These are phyloP conservation scores for Triticum turgidum DNA, from an alignment of 176 grass and related monocot genomes.

Conservation along the genomic window DNA sequence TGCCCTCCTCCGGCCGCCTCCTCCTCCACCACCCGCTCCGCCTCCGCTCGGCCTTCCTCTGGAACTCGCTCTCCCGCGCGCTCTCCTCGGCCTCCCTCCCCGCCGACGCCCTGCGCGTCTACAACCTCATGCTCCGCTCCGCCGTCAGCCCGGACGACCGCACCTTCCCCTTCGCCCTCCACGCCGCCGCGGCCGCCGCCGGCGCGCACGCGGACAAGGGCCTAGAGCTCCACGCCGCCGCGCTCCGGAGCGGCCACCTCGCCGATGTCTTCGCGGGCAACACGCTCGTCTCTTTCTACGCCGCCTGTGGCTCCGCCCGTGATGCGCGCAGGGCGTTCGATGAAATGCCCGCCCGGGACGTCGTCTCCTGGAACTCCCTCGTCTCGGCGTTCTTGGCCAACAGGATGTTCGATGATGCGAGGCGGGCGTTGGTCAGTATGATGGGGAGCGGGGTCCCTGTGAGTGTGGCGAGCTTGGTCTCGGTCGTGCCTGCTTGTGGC, in stretches of 20 bases:
- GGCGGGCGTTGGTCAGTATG: constrained; percentile 33
- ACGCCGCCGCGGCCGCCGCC: constrained; percentile 38
- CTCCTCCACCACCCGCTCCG: constrained; percentile 46
- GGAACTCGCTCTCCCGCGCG: constrained; percentile 84
- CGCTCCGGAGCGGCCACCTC: constrained; percentile 44
- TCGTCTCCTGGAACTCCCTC: constrained; percentile 81
- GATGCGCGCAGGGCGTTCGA: constrained; percentile 54
- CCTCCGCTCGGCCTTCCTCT: constrained; percentile 55
- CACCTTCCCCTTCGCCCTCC: constrained; percentile 72
- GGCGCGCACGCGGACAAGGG: constrained; percentile 40
- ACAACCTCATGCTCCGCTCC: constrained; percentile 55
- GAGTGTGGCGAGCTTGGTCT: constrained; percentile 62
- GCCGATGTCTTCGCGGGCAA: constrained; percentile 65
- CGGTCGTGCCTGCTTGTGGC: constrained; percentile 62
- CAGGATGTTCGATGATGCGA: constrained; percentile 36
- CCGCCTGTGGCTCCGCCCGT: constrained; percentile 8
- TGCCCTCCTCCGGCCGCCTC: constrained; percentile 45
- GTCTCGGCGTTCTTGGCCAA: constrained; percentile 47
- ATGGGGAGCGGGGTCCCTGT: constrained; percentile 36
- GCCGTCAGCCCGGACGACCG: constrained; percentile 55
- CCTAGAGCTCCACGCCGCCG: constrained; percentile 62
- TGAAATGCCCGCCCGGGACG: constrained; percentile 58
- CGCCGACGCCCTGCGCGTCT: constrained; percentile 35
- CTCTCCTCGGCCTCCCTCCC: constrained; percentile 44
- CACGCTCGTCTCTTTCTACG: constrained; percentile 67